phyloP scores from a whole-genome alignment of 2,329 filamentous ascomycete genomes.

The Monilinia laxa region DNA sequence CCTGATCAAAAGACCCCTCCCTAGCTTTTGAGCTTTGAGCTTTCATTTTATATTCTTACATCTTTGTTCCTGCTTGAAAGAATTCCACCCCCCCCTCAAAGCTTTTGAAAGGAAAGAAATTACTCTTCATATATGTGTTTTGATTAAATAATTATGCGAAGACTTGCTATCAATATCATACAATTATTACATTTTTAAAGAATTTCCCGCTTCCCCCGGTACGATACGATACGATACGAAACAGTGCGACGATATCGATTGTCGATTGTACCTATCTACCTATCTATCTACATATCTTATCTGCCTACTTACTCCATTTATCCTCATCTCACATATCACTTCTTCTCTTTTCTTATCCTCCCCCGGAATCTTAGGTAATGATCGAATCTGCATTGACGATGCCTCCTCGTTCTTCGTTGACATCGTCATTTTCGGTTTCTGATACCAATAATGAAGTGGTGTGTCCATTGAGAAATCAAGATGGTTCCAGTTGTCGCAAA shows the following conservation, averaged over 20 bases:
- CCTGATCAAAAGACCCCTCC: too few relatives aligned
- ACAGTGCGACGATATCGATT: background rate
- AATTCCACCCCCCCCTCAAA: background rate
- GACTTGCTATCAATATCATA: conserved; percentile 3
- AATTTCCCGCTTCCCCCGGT: conserved; percentile 8
- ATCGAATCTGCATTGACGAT: conserved; percentile 57
- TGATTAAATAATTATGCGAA: conserved; percentile 10
- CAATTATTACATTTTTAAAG: background rate
- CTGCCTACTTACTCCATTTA: conserved; percentile 1
- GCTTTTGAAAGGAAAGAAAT: background rate
- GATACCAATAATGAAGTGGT: conserved; percentile 95
- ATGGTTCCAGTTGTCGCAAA: conserved; percentile 96
- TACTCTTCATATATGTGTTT: background rate
- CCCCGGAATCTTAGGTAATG: conserved; percentile 44
- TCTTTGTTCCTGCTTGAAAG: conserved; percentile 15
- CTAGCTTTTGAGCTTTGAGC: background rate
- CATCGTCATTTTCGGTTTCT: conserved; percentile 86
- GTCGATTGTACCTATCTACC: conserved; percentile 17
- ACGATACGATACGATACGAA: background rate
- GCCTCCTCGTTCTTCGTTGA: conserved; percentile 85
- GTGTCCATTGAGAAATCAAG: conserved; percentile 91
- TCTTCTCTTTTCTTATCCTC: background rate
- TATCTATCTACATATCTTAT: conserved; percentile 5
- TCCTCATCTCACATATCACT: too few relatives aligned
- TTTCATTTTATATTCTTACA: background rate